Percentiles rank a stretch among this genome's conserved stretches.
Conservation (phyloP, 2,329 filamentous ascomycete species). For the Torrubiellomyces zombiae region DNA sequence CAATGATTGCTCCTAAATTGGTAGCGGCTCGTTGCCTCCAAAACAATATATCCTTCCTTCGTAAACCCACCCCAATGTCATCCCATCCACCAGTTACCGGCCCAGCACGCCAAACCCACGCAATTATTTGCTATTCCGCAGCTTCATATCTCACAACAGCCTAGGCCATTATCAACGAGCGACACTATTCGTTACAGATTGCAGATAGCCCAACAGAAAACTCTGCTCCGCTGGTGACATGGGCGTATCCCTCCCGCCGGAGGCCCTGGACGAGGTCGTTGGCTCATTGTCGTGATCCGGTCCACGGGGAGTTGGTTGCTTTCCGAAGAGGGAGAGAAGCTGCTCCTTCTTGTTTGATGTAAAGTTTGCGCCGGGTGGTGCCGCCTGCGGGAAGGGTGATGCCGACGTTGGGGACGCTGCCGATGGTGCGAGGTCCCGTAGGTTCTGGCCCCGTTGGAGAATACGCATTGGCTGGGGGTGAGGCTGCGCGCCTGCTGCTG, state of each 20-base stretch:
- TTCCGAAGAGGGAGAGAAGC: constrained; percentile 47
- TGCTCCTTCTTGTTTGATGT: constrained; percentile 19
- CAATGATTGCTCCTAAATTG: too few relatives aligned
- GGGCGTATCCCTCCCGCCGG: constrained; percentile 27
- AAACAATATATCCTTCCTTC: too few relatives aligned
- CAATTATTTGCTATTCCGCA: too few relatives aligned
- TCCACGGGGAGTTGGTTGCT: constrained; percentile 10
- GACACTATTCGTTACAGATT: constrained; percentile 30
- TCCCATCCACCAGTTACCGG: too few relatives aligned
- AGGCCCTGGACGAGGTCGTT: constrained; percentile 26
- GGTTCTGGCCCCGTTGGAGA: constrained; percentile 17
- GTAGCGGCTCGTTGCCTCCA: too few relatives aligned
- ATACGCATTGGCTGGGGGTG: constrained; percentile 14
- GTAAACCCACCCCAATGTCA: too few relatives aligned
- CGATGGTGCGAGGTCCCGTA: constrained; percentile 10
- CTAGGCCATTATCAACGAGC: constrained; percentile 14
- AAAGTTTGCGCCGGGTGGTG: constrained; percentile 7
- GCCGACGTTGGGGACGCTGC: constrained; percentile 9
- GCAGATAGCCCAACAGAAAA: constrained; percentile 62
- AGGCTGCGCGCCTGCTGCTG: too few relatives aligned
- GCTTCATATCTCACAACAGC: too few relatives aligned
- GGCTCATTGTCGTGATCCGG: constrained; percentile 5
- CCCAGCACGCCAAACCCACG: too few relatives aligned
- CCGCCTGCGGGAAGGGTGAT: constrained; percentile 6
- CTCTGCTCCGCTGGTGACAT: constrained; percentile 56